Percentiles rank a stretch among this genome's conserved stretches.
These are phyloP conservation scores for Coelastrella sp. DNA, from an alignment of 139 green algal genomes.

Conservation along the genomic window DNA sequence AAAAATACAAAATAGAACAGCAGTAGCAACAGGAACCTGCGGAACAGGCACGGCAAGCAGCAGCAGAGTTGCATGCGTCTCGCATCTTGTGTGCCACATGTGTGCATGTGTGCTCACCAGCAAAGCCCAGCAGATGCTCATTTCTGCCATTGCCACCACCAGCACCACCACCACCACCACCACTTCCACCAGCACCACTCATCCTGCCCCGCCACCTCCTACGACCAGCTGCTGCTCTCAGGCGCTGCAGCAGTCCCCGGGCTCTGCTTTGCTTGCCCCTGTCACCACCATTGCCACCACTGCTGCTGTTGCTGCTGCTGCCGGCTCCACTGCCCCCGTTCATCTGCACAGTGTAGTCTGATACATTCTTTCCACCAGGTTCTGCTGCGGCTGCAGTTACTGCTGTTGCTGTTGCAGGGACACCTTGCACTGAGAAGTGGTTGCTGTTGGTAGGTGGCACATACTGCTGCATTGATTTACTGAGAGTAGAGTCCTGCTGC, in stretches of 20 bases:
- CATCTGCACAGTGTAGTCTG: not conserved
- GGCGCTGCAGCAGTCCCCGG: not conserved
- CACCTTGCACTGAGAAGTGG: too few relatives aligned
- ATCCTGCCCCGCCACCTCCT: not conserved
- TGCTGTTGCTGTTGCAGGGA: not conserved
- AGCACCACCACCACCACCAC: not conserved
- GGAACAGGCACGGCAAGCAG: not conserved
- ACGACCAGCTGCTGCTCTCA: slow-evolving; percentile 9
- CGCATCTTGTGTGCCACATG: not conserved
- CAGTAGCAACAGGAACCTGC: too few relatives aligned
- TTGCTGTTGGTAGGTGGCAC: not conserved
- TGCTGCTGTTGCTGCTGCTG: slow-evolving; percentile 3
- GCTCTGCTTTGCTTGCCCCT: not conserved
- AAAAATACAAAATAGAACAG: too few relatives aligned
- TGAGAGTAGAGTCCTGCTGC: not conserved
- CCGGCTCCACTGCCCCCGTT: not conserved
- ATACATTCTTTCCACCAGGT: not conserved
- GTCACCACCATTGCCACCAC: not conserved
- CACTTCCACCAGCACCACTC: too few relatives aligned
- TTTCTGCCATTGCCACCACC: not conserved
- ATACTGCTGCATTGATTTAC: not conserved
- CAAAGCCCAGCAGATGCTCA: slow-evolving; percentile 43
- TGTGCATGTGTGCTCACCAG: not conserved
- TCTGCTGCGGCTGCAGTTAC: slow-evolving; percentile 1
- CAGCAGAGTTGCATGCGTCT: not conserved